Percentiles rank a stretch among this genome's conserved stretches.
phyloP scores from a whole-genome alignment of 202 grass and related monocot genomes.

The Brachypodium distachyon region DNA sequence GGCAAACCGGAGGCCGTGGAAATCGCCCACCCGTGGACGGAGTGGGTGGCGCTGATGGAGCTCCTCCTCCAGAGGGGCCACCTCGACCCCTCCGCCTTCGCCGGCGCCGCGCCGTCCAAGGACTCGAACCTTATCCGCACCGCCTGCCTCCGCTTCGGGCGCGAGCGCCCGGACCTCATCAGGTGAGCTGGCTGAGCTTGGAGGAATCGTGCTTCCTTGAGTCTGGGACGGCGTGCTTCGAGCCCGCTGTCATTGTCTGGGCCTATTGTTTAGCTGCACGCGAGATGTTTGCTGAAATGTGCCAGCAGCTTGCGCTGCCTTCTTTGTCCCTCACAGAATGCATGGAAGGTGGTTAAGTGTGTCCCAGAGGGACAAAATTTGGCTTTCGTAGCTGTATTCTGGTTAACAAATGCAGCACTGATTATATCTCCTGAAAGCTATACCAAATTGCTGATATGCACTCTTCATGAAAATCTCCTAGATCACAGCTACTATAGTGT shows the following conservation, averaged over 20 bases:
- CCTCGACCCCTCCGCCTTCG: constrained; percentile 40
- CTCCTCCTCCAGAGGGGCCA: constrained; percentile 49
- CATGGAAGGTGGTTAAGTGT: not conserved
- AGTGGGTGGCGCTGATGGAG: constrained; percentile 80
- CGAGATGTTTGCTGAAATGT: constrained; percentile 44
- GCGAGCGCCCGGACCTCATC: constrained; percentile 47
- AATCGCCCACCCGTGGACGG: constrained; percentile 68
- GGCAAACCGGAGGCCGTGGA: constrained; percentile 26
- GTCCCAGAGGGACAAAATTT: not conserved
- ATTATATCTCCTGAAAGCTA: not conserved
- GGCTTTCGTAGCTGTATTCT: not conserved
- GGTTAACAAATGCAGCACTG: not conserved
- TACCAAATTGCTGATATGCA: not conserved
- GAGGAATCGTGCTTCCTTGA: not conserved
- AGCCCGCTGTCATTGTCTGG: not conserved
- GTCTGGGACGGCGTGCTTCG: not conserved
- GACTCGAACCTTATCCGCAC: constrained; percentile 72
- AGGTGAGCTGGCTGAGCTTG: constrained; percentile 28
- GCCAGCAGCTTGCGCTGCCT: not conserved
- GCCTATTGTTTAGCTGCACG: not conserved
- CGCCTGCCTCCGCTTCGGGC: constrained; percentile 72
- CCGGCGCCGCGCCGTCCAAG: constrained; percentile 15
- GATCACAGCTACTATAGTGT: not conserved
- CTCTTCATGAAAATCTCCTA: not conserved
- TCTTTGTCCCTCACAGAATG: not conserved